Evolutionary conservation across 2,329 filamentous ascomycete genomes (phyloP).

Genomic region (Microsporum canis): DNA sequence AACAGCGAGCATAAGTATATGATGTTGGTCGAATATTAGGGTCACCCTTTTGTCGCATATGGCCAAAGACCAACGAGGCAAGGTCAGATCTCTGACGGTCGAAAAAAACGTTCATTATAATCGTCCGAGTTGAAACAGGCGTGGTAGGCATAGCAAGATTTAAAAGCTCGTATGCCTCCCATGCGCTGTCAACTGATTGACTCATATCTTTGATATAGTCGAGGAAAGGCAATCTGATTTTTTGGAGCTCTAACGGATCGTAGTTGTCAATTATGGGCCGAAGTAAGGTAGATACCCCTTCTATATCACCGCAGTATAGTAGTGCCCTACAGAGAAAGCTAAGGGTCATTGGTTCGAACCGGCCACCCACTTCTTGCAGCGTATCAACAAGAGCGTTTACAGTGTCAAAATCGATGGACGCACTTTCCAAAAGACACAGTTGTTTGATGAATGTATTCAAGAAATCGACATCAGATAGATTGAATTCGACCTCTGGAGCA

Average conservation of each 20-base stretch:
- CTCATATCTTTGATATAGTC: constrained; percentile 53
- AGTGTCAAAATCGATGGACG: constrained; percentile 60
- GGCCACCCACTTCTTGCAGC: constrained; percentile 57
- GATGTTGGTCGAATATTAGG: constrained; percentile 52
- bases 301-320: constrained; percentile 61
- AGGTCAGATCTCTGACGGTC: constrained; percentile 66
- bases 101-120: constrained; percentile 76
- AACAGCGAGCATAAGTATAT: constrained; percentile 65
- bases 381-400: constrained; percentile 64
- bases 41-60: constrained; percentile 74
- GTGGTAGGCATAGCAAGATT: constrained; percentile 51
- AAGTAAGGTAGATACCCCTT: constrained; percentile 71
- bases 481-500: constrained; percentile 41
- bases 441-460: constrained; percentile 54
- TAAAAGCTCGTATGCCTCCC: constrained; percentile 51
- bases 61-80: constrained; percentile 74
- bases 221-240: constrained; percentile 56
- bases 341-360: constrained; percentile 63
- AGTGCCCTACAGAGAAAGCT: constrained; percentile 62
- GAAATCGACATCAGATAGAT: constrained; percentile 50
- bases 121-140: constrained; percentile 51
- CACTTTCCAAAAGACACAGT: constrained; percentile 49
- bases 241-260: constrained; percentile 47
- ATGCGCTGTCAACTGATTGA: constrained; percentile 48
- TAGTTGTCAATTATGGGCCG: constrained; percentile 48